Base-by-base conservation (phyloP, 257 asterid species). In the Solanum clarkiae region DNA sequence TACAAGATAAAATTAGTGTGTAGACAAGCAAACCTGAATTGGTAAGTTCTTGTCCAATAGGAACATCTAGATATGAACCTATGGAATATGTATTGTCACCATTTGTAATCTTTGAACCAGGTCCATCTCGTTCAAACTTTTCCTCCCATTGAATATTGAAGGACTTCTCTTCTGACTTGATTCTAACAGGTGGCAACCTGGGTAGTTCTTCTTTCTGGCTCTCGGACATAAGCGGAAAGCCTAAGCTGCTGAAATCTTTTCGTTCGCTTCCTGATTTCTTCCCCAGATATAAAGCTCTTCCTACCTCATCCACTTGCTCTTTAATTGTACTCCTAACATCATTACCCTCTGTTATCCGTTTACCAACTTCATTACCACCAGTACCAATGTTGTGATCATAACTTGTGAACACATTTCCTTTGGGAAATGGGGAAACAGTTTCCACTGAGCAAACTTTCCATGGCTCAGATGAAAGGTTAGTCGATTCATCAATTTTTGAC, bases 41-140 rank as follows among this genome's bases (percentile, higher is more conserved):
- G 55, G 42, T 79, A 53, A 79, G 85, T 44, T 86, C 86, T 84
- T 86, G 87, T 12, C 89, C 89, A 53, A 86, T 54, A 40, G 89
- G 85, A 84, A 86, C 89, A 86, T 86, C 89, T 45, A 86, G 87
- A 86, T 65, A 86, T 68, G 89, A 86, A 11, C 87, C 89, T 18
- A 84, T 86, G 53, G 17, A 65, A 68, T 79, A 79, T 65, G 85
- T 24, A 56, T 79, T 84, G 40, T 84, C 89, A 40, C 86, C 49
- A 66, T 65, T 54, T 24, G 72, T 32, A 83, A 84, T 84, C 71
- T 57, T 86, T 36, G 84, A 84, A 63, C 26, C 84, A 75, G 68
- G 59, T 55, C 87, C 89, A 84, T 86, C 86, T 51, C 83, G 86
- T 80, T 86, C 89, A 84, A 75, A 83, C 44, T 86, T 84, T 79